phyloP scores from a whole-genome alignment of 2,329 filamentous ascomycete genomes.

The Epichloe gansuensis region DNA sequence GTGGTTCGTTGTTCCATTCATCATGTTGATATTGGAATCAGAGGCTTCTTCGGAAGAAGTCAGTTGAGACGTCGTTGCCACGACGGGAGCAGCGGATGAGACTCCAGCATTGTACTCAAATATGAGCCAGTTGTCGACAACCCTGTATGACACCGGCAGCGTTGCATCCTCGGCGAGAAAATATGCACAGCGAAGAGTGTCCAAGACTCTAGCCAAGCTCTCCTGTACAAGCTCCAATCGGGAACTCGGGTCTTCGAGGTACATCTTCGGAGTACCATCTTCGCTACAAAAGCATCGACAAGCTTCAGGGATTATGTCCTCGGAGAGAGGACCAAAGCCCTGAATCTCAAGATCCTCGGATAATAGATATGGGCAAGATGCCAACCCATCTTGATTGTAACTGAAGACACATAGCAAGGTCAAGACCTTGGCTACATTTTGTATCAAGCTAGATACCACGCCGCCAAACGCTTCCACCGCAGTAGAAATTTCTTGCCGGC shows the following conservation, averaged over 20 bases:
- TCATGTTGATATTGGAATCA: neutral
- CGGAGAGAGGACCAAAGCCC: conserved; percentile 31
- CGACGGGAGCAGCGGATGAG: neutral
- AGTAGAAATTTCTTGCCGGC: conserved; percentile 32
- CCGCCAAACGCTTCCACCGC: conserved; percentile 33
- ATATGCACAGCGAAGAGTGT: conserved; percentile 36
- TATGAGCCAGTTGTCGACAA: conserved; percentile 17
- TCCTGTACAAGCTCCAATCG: conserved; percentile 23
- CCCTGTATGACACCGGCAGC: conserved; percentile 25
- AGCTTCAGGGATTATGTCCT: conserved; percentile 23
- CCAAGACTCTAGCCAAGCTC: conserved; percentile 34
- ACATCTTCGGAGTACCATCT: conserved; percentile 27
- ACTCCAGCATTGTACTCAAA: conserved; percentile 20
- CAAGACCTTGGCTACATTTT: conserved; percentile 32
- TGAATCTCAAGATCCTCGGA: conserved; percentile 36
- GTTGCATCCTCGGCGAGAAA: conserved; percentile 30
- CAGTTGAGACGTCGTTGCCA: neutral
- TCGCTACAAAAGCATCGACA: conserved; percentile 27
- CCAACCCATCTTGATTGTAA: conserved; percentile 26
- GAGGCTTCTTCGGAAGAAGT: neutral
- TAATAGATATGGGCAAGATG: conserved; percentile 36
- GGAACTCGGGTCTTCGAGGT: conserved; percentile 20
- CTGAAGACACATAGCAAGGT: conserved; percentile 35
- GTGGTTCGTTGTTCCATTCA: too few relatives aligned
- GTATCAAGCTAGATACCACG: conserved; percentile 34